These are phyloP conservation scores for Aspergillus fischeri DNA, from an alignment of 2,329 filamentous ascomycete species.

Conservation along the genomic window DNA sequence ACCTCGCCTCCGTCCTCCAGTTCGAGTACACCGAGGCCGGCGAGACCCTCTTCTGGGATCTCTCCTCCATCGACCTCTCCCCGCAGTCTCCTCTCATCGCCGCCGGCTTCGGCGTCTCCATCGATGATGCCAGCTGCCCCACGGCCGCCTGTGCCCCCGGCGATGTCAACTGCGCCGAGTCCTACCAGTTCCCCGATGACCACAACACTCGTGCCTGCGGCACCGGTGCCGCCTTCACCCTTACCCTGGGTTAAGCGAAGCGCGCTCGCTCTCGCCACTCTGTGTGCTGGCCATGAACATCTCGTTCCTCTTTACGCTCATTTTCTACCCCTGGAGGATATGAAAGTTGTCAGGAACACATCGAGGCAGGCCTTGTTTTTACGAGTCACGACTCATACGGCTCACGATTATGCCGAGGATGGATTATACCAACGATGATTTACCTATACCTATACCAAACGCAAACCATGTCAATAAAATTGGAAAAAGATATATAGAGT, in stretches of 20 bases:
- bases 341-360: not conserved
- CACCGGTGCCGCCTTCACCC: constrained; percentile 29
- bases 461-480: not conserved
- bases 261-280: too few species aligned
- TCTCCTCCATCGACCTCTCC: constrained; percentile 28
- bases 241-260: constrained; percentile 28
- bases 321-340: not conserved
- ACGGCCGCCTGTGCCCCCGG: constrained; percentile 23
- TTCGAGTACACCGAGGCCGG: constrained; percentile 30
- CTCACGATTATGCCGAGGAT: not conserved
- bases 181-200: constrained; percentile 28
- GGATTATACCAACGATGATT: not conserved
- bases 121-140: constrained; percentile 19
- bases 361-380: not conserved
- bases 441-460: not conserved
- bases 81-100: constrained; percentile 16
- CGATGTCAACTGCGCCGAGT: constrained; percentile 20
- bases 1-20: constrained; percentile 22
- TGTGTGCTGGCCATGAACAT: not conserved
- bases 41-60: constrained; percentile 27
- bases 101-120: constrained; percentile 24
- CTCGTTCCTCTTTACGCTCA: not conserved
- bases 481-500: not conserved
- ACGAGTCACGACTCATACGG: not conserved
- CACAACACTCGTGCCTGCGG: constrained; percentile 23